phyloP scores from a whole-genome alignment of 1,284 basidiomycete genomes.

The Sanghuangporus sanghuang region DNA sequence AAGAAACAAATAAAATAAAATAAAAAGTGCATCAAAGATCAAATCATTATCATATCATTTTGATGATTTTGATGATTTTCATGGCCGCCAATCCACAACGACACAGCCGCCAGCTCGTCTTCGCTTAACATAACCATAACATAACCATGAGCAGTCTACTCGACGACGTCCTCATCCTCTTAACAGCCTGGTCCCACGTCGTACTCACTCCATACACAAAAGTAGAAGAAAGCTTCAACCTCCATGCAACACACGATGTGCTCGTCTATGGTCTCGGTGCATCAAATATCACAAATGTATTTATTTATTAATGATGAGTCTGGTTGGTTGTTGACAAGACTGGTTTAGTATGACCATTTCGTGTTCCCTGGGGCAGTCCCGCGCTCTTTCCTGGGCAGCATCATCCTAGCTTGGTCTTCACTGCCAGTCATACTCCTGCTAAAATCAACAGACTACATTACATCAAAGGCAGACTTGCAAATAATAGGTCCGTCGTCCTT shows the following conservation, averaged over 20 bases:
- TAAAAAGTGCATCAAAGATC: neutral
- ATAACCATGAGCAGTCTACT: slow-evolving; percentile 32
- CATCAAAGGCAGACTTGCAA: slow-evolving; percentile 58
- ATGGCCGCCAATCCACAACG: neutral
- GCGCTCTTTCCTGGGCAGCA: slow-evolving; percentile 77
- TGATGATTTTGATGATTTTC: neutral
- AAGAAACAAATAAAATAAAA: slow-evolving; percentile 10
- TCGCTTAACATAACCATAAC: no score
- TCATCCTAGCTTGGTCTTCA: slow-evolving; percentile 52
- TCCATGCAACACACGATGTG: slow-evolving; percentile 90
- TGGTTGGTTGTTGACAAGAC: neutral
- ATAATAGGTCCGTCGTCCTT: slow-evolving; percentile 44
- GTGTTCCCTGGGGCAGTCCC: slow-evolving; percentile 88
- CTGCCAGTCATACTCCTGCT: slow-evolving; percentile 41
- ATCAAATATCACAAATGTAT: slow-evolving; percentile 43
- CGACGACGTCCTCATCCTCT: slow-evolving; percentile 54
- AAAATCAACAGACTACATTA: slow-evolving; percentile 36
- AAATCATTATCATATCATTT: neutral
- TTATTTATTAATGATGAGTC: slow-evolving; percentile 25
- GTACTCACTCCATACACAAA: slow-evolving; percentile 86
- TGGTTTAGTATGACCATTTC: slow-evolving; percentile 80
- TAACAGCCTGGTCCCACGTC: slow-evolving; percentile 61
- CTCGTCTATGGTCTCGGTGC: slow-evolving; percentile 65
- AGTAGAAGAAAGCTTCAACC: slow-evolving; percentile 95
- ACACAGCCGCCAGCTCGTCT: neutral